phyloP scores from a whole-genome alignment of 805 yeast genomes.

The Kluyveromyces dobzhanskii region DNA sequence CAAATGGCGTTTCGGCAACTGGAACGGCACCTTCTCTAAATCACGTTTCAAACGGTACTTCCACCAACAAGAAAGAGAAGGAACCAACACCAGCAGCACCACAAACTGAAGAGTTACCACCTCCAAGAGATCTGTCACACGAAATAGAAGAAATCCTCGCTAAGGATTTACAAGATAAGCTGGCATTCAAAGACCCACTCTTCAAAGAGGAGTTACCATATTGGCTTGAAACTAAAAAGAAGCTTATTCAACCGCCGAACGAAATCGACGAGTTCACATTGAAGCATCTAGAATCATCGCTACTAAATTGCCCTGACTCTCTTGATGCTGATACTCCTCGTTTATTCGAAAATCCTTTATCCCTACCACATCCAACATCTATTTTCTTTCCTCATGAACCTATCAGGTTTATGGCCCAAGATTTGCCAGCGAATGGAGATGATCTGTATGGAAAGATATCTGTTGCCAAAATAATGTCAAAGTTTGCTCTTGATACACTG shows the following conservation, averaged over 20 bases:
- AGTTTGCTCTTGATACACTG: conserved; percentile 78
- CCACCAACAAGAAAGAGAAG: conserved; percentile 5
- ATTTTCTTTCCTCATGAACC: conserved; percentile 67
- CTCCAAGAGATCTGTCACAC: conserved; percentile 22
- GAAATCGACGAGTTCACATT: conserved; percentile 24
- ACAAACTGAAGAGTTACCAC: conserved; percentile 10
- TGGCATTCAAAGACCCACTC: conserved; percentile 23
- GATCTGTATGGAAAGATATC: conserved; percentile 29
- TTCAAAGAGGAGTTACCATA: conserved; percentile 24
- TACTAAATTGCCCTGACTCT: conserved; percentile 88
- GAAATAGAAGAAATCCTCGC: conserved; percentile 22
- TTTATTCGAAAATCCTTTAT: conserved; percentile 53
- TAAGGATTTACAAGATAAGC: conserved; percentile 17
- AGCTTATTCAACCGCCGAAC: conserved; percentile 22
- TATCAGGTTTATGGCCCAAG: conserved; percentile 25
- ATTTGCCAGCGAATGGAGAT: conserved; percentile 9
- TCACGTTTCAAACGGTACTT: background rate
- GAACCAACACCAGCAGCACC: conserved; percentile 4
- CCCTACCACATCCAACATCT: conserved; percentile 82
- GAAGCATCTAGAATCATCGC: conserved; percentile 57
- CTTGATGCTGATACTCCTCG: conserved; percentile 78
- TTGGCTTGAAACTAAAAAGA: conserved; percentile 24
- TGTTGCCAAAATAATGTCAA: conserved; percentile 55
- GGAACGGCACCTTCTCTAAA: conserved; percentile 2
- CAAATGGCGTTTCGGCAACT: conserved; percentile 3